Evolutionary conservation across 495 filamentous ascomycete genomes (phyloP).

Genomic region (Hypoxylon intermedium): DNA sequence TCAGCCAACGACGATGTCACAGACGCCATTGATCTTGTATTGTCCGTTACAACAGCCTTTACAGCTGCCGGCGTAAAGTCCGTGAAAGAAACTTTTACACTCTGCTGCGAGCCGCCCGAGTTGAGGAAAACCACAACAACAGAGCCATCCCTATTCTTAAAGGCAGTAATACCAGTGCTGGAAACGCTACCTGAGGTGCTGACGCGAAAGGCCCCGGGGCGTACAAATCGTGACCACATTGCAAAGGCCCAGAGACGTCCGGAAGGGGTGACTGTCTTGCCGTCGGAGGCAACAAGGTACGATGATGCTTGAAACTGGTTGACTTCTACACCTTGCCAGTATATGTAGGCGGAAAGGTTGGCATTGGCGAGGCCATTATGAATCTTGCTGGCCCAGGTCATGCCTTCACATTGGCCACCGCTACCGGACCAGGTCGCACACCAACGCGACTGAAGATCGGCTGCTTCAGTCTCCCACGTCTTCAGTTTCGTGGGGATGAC

Average conservation of each 20-base stretch:
- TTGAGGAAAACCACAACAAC: conserved; percentile 57
- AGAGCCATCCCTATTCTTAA: conserved; percentile 55
- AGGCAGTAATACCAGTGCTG: conserved; percentile 53
- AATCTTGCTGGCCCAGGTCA: conserved; percentile 64
- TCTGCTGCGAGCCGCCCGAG: conserved; percentile 40
- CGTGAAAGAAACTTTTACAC: conserved; percentile 37
- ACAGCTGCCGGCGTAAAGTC: conserved; percentile 35
- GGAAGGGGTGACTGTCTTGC: conserved; percentile 44
- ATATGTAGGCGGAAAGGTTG: conserved; percentile 58
- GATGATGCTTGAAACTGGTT: conserved; percentile 47
- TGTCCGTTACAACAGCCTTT: conserved; percentile 45
- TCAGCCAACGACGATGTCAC: conserved; percentile 18
- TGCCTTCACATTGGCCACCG: conserved; percentile 57
- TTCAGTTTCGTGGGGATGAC: conserved; percentile 49
- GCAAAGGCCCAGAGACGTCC: conserved; percentile 61
- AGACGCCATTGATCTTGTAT: conserved; percentile 24
- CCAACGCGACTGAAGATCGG: conserved; percentile 47
- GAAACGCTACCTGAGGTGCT: conserved; percentile 44
- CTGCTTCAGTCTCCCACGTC: conserved; percentile 61
- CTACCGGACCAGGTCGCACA: conserved; percentile 55
- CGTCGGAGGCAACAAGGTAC: conserved; percentile 47
- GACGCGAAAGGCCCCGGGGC: conserved; percentile 56
- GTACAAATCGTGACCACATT: conserved; percentile 53
- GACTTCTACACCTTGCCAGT: conserved; percentile 57
- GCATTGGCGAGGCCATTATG: conserved; percentile 51